Evolutionary conservation across 495 filamentous ascomycete genomes (phyloP).

Genomic region (Articulospora tetracladia): DNA sequence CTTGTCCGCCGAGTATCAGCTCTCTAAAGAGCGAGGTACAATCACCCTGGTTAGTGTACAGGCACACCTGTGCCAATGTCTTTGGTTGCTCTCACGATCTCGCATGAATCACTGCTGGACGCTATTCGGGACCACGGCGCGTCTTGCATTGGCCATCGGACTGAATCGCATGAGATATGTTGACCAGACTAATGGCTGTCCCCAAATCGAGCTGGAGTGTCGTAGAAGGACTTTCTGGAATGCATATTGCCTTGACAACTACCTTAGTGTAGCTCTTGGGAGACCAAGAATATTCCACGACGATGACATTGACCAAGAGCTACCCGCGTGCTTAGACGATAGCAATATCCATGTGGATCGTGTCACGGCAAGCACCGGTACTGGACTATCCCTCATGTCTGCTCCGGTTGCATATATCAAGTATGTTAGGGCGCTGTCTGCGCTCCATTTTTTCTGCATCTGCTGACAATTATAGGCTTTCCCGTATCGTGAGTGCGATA

Average conservation of each 20-base stretch:
- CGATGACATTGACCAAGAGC: conserved; percentile 49
- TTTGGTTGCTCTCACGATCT: conserved; percentile 34
- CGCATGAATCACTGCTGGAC: conserved; percentile 37
- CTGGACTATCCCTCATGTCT: conserved; percentile 4
- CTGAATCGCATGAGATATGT: conserved; percentile 25
- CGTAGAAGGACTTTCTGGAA: conserved; percentile 54
- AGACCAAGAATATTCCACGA: conserved; percentile 47
- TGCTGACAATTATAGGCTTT: conserved; percentile 30
- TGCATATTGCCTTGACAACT: conserved; percentile 51
- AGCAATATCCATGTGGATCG: conserved; percentile 42
- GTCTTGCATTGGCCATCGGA: conserved; percentile 28
- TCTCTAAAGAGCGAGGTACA: conserved; percentile 30
- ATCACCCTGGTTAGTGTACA: conserved; percentile 32
- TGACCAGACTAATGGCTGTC: not conserved
- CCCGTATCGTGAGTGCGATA: conserved; percentile 33
- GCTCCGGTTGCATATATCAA: not conserved
- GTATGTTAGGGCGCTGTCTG: not conserved
- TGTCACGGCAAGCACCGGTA: conserved; percentile 8
- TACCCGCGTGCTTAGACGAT: conserved; percentile 48
- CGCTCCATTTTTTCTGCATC: not conserved
- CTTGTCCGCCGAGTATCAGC: not conserved
- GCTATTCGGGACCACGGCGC: conserved; percentile 35
- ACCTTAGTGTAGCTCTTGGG: conserved; percentile 53
- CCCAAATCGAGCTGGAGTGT: conserved; percentile 11
- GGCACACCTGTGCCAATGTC: conserved; percentile 34